These are phyloP conservation scores for Durotheca rogersii DNA, from an alignment of 495 filamentous ascomycete species.

Conservation along the genomic window DNA sequence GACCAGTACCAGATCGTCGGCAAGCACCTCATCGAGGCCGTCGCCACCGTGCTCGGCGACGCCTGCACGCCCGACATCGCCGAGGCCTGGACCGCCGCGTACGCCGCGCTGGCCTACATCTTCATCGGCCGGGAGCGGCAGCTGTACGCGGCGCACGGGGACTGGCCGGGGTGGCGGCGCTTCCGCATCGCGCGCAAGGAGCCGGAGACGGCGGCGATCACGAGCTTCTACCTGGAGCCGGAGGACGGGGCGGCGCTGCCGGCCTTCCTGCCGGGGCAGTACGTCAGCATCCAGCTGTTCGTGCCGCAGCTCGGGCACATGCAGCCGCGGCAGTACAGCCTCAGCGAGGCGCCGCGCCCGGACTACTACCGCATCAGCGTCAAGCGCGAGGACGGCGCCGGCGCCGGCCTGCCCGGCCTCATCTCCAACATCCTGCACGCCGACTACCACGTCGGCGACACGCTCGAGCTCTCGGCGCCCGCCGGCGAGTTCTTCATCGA, in stretches of 20 bases:
- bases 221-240: constrained; percentile 69
- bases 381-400: constrained; percentile 61
- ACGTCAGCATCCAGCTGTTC: constrained; percentile 60
- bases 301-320: constrained; percentile 57
- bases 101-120: constrained; percentile 68
- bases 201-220: constrained; percentile 63
- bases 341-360: constrained; percentile 59
- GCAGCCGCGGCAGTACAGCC: constrained; percentile 73
- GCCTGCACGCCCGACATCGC: constrained; percentile 66
- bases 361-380: constrained; percentile 70
- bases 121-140: constrained; percentile 65
- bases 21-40: constrained; percentile 64
- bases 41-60: constrained; percentile 65
- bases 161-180: constrained; percentile 65
- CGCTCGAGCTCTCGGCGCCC: constrained; percentile 64
- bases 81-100: constrained; percentile 71
- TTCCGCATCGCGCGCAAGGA: constrained; percentile 66
- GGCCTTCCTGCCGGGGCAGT: constrained; percentile 66
- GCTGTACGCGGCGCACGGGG: constrained; percentile 56
- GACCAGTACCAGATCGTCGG: constrained; percentile 70
- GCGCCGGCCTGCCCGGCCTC: constrained; percentile 56
- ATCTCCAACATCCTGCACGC: constrained; percentile 72
- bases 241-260: constrained; percentile 63
- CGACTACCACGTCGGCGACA: constrained; percentile 57
- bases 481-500: constrained; percentile 69